Evolutionary conservation across 2,329 filamentous ascomycete genomes (phyloP), one percentile per base, ranked within the genome.

Genomic region (Rachicladosporium sp.): DNA sequence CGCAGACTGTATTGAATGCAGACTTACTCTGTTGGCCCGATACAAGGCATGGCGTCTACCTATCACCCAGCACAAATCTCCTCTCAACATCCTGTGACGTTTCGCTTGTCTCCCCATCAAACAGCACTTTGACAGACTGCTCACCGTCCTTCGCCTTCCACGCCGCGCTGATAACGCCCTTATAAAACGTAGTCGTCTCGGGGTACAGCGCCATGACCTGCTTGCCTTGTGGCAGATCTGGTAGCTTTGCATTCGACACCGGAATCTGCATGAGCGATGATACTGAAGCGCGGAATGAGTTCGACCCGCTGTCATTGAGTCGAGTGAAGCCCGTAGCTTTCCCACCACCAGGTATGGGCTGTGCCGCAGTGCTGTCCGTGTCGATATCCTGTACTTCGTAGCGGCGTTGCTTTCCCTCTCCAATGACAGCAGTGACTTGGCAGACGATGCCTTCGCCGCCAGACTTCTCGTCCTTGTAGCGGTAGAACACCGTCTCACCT

Each of bases 381-480:
- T 71, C 68, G 8, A 63, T 59, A 46, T 71, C 68, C 44, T 68
- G 67, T 42, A 71, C 68, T 49, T 71, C 68, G 55, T 71, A 71
- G 3, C 67, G 65, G 15, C 68, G 64, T 49, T 70, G 67, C 45
- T 70, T 71, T 42, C 67, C 68, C 46, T 71, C 68, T 42, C 68
- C 68, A 19, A 70, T 69, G n/a, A 71, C 66, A 27, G 57, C 57
- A 4, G 68, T 70, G 33, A 71, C 65, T 39, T 62, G 60, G 52
- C 67, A 70, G 13, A 71, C 59, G 29, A 70, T 70, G 42, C 68
- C 68, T 55, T 70, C 67, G 49, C 68, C 68, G 52, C 70, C 67
- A 4, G 49, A 48, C 10, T 46, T 39, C 50, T 57, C 41, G 31
- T 48, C 50, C 52, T 60, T 58, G 48, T 68, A 66, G 38, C 67